Conservation (phyloP, 257 asterid genomes). For the Perilla frutescens region DNA sequence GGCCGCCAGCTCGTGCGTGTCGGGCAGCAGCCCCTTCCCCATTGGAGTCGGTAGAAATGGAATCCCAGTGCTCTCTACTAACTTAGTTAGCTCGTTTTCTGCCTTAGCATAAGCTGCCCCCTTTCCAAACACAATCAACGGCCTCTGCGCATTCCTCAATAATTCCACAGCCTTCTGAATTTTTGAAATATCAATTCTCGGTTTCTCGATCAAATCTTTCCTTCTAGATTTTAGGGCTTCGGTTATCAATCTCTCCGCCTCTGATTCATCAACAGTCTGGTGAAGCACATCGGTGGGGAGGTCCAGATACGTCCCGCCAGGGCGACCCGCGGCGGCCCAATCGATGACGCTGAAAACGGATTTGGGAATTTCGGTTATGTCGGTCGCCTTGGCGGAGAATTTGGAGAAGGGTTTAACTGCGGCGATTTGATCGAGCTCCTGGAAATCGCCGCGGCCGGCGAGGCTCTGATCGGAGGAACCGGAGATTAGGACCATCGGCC, state of each 20-base stretch:
- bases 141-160: constrained; percentile 76
- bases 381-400: constrained; percentile 73
- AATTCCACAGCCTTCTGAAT: constrained; percentile 69
- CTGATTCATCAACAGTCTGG: constrained; percentile 57
- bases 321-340: constrained; percentile 64
- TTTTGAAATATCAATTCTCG: constrained; percentile 43
- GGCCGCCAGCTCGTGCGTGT: constrained; percentile 83
- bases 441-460: constrained; percentile 83
- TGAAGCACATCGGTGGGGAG: constrained; percentile 82
- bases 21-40: constrained; percentile 87
- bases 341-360: constrained; percentile 72
- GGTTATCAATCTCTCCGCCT: constrained; percentile 62
- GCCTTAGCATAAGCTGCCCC: constrained; percentile 86
- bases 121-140: constrained; percentile 90
- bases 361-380: constrained; percentile 56
- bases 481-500: constrained; percentile 90
- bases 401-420: constrained; percentile 83
- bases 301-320: constrained; percentile 89
- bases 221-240: constrained; percentile 53
- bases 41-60: constrained; percentile 94
- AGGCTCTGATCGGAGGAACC: constrained; percentile 88
- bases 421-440: constrained; percentile 82
- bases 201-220: constrained; percentile 46
- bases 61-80: constrained; percentile 77
- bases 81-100: constrained; percentile 57